phyloP scores from a whole-genome alignment of 2,329 filamentous ascomycete species.

The Pestalotiopsis sp. region DNA sequence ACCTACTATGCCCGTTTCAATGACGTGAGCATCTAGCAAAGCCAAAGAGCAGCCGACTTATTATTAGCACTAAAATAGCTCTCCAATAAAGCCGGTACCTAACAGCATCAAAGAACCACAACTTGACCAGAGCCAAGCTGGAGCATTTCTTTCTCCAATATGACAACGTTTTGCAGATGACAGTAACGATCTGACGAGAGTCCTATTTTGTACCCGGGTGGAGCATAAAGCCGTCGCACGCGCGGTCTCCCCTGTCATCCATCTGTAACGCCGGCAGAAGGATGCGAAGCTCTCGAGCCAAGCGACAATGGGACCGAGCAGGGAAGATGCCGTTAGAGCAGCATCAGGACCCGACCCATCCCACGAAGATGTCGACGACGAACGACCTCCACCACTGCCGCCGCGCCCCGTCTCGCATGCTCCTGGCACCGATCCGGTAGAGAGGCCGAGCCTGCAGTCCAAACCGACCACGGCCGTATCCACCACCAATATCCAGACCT shows the following conservation, averaged over 20 bases:
- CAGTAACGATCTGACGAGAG: not conserved
- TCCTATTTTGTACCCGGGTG: not conserved
- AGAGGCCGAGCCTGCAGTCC: constrained; percentile 49
- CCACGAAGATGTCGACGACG: constrained; percentile 37
- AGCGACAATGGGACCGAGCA: constrained; percentile 27
- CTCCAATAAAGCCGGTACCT: not conserved
- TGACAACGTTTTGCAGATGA: not conserved
- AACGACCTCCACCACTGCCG: constrained; percentile 57
- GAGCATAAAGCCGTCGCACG: not conserved
- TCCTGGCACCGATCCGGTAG: constrained; percentile 20
- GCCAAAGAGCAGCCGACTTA: not conserved
- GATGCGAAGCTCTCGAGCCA: constrained; percentile 16
- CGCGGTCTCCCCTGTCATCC: not conserved
- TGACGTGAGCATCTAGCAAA: not conserved
- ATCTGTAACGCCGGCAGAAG: constrained; percentile 1
- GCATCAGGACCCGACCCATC: constrained; percentile 20
- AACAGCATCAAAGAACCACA: not conserved
- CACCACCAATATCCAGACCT: constrained; percentile 76
- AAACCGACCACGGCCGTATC: constrained; percentile 85
- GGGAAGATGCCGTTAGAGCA: constrained; percentile 30
- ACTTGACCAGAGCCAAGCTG: too few species aligned
- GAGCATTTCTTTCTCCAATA: not conserved
- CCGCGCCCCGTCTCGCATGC: constrained; percentile 42
- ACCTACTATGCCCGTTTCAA: not conserved
- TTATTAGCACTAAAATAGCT: not conserved